Evolutionary conservation across 768 basidiomycete species (phyloP).

Genomic region (Mycena albidolilacea): DNA sequence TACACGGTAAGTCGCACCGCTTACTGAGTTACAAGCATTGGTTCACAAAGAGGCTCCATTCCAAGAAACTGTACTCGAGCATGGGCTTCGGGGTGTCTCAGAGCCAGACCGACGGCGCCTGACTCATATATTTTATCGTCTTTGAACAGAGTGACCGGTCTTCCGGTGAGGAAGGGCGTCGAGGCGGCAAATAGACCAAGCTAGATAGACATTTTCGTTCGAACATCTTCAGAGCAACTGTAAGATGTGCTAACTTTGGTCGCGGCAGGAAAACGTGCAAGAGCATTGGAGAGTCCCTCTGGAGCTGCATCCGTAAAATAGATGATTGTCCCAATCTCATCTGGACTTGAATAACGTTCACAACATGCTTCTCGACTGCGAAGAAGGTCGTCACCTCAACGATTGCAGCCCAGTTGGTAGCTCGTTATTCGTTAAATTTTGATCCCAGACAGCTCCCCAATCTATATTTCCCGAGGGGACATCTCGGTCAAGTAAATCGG

Average conservation of each 20-base stretch:
- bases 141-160: constrained; percentile 78
- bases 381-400: constrained; percentile 51
- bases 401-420: constrained; percentile 58
- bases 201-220: constrained; percentile 48
- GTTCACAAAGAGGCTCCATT: constrained; percentile 59
- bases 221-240: not conserved
- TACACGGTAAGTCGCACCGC: constrained; percentile 12
- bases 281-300: constrained; percentile 66
- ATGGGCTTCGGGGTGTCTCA: constrained; percentile 44
- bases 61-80: constrained; percentile 54
- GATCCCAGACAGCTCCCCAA: constrained; percentile 71
- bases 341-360: constrained; percentile 42
- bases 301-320: constrained; percentile 73
- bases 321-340: constrained; percentile 56
- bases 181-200: constrained; percentile 80
- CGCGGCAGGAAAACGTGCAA: constrained; percentile 60
- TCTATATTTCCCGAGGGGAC: constrained; percentile 46
- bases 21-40: constrained; percentile 71
- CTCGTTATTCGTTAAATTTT: constrained; percentile 38
- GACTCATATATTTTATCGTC: constrained; percentile 68
- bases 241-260: constrained; percentile 59
- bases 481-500: constrained; percentile 38
- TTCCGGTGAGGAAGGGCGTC: constrained; percentile 85
- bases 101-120: constrained; percentile 81
- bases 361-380: constrained; percentile 1